Evolutionary conservation across 1,284 basidiomycete species (phyloP).

Genomic region (Marasmius oreades): DNA sequence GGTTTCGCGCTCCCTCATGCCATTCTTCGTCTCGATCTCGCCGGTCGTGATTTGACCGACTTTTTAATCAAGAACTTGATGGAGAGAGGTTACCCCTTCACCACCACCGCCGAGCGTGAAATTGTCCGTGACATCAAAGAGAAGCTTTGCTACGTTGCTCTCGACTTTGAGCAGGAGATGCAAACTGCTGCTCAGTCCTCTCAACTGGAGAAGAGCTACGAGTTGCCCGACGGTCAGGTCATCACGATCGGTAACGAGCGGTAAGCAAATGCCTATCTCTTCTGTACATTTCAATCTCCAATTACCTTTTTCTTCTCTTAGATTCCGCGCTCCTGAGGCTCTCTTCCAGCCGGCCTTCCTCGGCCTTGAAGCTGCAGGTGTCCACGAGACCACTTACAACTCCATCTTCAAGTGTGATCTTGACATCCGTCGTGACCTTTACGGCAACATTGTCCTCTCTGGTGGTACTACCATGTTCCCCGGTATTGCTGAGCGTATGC

Average conservation of each 20-base stretch:
- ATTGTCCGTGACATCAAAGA: slow-evolving; percentile 88
- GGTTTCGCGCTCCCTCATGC: slow-evolving; percentile 81
- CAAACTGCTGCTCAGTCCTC: slow-evolving; percentile 78
- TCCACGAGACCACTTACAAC: slow-evolving; percentile 85
- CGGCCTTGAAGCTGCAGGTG: slow-evolving; percentile 76
- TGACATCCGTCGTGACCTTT: slow-evolving; percentile 71
- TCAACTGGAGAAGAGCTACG: slow-evolving; percentile 79
- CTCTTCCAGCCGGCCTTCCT: slow-evolving; percentile 82
- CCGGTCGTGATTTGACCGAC: slow-evolving; percentile 80
- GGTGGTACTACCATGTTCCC: slow-evolving; percentile 88
- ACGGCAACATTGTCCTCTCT: slow-evolving; percentile 81
- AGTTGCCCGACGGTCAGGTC: slow-evolving; percentile 82
- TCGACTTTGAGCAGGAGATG: slow-evolving; percentile 86
- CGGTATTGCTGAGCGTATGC: slow-evolving; percentile 82
- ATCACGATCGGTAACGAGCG: slow-evolving; percentile 85
- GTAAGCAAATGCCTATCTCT: slow-evolving; percentile 25
- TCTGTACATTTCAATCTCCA: neutral
- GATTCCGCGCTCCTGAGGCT: slow-evolving; percentile 44
- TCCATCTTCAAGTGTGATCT: slow-evolving; percentile 56
- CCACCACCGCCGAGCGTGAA: slow-evolving; percentile 77
- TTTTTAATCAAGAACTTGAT: slow-evolving; percentile 79
- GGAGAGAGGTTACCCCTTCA: slow-evolving; percentile 83
- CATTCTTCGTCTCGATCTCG: slow-evolving; percentile 78
- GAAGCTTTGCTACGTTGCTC: slow-evolving; percentile 84
- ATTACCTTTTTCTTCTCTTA: neutral